These are phyloP conservation scores for Eutrema heterophyllum DNA, from an alignment of 345 rosid species.

Conservation along the genomic window DNA sequence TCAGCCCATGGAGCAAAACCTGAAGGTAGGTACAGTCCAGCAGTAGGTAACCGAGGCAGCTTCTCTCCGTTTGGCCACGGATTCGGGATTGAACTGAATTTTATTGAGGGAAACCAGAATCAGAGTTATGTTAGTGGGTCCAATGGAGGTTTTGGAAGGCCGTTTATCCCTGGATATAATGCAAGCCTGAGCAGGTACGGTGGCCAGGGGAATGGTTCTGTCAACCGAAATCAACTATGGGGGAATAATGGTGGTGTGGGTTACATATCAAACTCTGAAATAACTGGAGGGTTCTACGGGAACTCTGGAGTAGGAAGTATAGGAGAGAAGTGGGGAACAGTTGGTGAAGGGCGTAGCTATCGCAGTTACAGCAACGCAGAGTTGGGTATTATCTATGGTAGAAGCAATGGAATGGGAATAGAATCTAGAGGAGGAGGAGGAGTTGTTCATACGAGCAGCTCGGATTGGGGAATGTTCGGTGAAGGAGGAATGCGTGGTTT, in stretches of 20 bases:
- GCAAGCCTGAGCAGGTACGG: background rate
- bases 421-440: background rate
- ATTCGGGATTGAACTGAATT: background rate
- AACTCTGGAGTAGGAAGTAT: background rate
- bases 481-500: background rate
- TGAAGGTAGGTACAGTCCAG: background rate
- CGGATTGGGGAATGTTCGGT: background rate
- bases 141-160: background rate
- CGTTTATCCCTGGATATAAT: slow-evolving; percentile 6
- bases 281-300: background rate
- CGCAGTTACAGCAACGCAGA: background rate
- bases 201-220: background rate
- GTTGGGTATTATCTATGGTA: background rate
- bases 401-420: background rate
- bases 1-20: background rate
- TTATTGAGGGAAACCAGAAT: background rate
- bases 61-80: slow-evolving; percentile 4
- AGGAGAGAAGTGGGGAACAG: slow-evolving; percentile 10
- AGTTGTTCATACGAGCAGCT: background rate
- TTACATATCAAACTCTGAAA: background rate
- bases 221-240: background rate
- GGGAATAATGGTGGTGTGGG: background rate
- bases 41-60: background rate
- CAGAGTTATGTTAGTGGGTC: background rate
- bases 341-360: slow-evolving; percentile 4